A percentile compares a stretch with the other conserved stretches of the same genome.
phyloP scores from a whole-genome alignment of 495 filamentous ascomycete genomes.

The Penicillium ucsense region DNA sequence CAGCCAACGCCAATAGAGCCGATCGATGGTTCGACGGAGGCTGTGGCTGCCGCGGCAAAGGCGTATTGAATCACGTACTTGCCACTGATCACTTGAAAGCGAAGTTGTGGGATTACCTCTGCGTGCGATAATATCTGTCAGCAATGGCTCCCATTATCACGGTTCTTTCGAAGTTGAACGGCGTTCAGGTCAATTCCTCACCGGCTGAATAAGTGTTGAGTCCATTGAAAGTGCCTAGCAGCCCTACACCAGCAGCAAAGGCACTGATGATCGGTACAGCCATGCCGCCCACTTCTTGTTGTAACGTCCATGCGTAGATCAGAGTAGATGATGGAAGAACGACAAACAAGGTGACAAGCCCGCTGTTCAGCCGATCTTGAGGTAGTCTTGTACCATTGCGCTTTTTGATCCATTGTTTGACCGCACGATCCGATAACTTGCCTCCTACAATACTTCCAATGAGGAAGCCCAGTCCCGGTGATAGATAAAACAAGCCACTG shows the following conservation, averaged over 20 bases:
- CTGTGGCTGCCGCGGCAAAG: slow-evolving; percentile 55
- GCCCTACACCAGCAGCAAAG: slow-evolving; percentile 57
- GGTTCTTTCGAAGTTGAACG: too few relatives aligned
- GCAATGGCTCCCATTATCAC: too few relatives aligned
- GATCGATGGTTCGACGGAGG: slow-evolving; percentile 55
- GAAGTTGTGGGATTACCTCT: slow-evolving; percentile 37
- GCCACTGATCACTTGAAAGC: slow-evolving; percentile 59
- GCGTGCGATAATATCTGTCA: neutral
- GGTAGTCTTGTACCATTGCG: slow-evolving; percentile 51
- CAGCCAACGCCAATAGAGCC: slow-evolving; percentile 58
- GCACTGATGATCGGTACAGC: slow-evolving; percentile 58
- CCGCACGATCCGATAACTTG: slow-evolving; percentile 55
- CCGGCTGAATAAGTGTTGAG: slow-evolving; percentile 71
- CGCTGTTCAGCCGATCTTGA: slow-evolving; percentile 61
- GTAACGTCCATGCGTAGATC: slow-evolving; percentile 61
- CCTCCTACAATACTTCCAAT: slow-evolving; percentile 62
- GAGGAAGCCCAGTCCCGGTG: slow-evolving; percentile 62
- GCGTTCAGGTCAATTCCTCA: slow-evolving; percentile 25
- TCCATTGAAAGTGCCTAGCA: slow-evolving; percentile 61
- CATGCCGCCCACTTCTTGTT: slow-evolving; percentile 55
- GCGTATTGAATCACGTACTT: slow-evolving; percentile 67
- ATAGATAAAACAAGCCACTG: slow-evolving; percentile 66
- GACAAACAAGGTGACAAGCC: slow-evolving; percentile 50
- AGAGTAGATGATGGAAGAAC: slow-evolving; percentile 55
- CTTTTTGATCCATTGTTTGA: slow-evolving; percentile 50